phyloP scores from a whole-genome alignment of 106 monocot genomes.

The Ottelia alismoides region DNA sequence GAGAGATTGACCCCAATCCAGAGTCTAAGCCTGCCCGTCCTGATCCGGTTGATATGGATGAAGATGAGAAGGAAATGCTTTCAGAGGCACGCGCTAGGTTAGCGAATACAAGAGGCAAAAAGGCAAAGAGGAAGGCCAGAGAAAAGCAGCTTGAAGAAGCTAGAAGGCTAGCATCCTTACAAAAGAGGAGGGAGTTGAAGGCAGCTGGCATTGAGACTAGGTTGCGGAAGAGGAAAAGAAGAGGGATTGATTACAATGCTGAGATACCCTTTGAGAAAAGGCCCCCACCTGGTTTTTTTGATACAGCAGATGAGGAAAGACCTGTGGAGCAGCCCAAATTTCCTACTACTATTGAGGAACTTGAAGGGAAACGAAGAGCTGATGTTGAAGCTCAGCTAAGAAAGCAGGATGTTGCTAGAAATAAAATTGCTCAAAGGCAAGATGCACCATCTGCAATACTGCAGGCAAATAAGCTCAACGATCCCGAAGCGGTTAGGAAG shows the following conservation, averaged over 20 bases:
- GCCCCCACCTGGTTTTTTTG: slow-evolving; percentile 93
- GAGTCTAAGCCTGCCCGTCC: slow-evolving; percentile 97
- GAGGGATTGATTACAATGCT: slow-evolving; percentile 93
- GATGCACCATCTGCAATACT: slow-evolving; percentile 90
- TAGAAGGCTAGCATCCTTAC: slow-evolving; percentile 91
- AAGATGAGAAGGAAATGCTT: slow-evolving; percentile 99
- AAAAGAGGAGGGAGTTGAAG: slow-evolving; percentile 92
- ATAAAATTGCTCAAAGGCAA: slow-evolving; percentile 85
- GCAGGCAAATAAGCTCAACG: slow-evolving; percentile 94
- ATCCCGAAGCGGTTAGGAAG: slow-evolving; percentile 91
- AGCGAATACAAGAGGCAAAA: slow-evolving; percentile 93
- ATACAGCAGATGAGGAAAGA: slow-evolving; percentile 71
- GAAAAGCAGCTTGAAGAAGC: slow-evolving; percentile 99
- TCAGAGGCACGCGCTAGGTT: slow-evolving; percentile 96
- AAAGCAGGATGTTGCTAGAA: slow-evolving; percentile 90
- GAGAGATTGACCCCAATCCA: slow-evolving; percentile 97
- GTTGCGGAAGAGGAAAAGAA: slow-evolving; percentile 76
- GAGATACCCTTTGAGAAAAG: slow-evolving; percentile 99
- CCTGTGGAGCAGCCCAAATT: slow-evolving; percentile 46
- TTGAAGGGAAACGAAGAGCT: slow-evolving; percentile 88
- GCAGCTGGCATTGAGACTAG: slow-evolving; percentile 89
- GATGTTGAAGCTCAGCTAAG: slow-evolving; percentile 83
- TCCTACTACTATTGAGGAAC: slow-evolving; percentile 91
- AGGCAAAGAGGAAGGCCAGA: slow-evolving; percentile 96
- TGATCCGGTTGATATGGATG: slow-evolving; percentile 99